A percentile compares a stretch with the other conserved stretches of the same genome.
phyloP scores from a whole-genome alignment of 306 rosid species.

The Argentina anserina region DNA sequence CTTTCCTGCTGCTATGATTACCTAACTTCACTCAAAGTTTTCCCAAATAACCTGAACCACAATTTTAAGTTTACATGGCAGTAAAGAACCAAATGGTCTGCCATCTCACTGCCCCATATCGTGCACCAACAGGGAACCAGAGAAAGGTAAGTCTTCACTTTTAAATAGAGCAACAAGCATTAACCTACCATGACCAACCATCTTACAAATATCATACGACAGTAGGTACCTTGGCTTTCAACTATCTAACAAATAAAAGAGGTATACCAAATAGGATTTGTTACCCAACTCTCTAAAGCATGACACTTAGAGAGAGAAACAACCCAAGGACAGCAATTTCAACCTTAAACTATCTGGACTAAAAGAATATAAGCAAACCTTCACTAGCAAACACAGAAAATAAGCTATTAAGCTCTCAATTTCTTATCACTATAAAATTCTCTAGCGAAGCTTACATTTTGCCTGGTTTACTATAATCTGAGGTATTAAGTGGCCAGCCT shows the following conservation, averaged over 20 bases:
- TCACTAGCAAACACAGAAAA: not conserved
- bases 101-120: not conserved
- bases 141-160: not conserved
- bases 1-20: not conserved
- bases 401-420: not conserved
- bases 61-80: not conserved
- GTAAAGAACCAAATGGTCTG: not conserved
- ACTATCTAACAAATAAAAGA: not conserved
- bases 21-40: not conserved
- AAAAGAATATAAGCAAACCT: not conserved
- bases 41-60: not conserved
- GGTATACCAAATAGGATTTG: not conserved
- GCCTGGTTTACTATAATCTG: not conserved
- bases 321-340: not conserved
- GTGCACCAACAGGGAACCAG: not conserved
- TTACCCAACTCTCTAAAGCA: not conserved
- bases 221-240: not conserved
- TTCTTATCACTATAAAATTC: not conserved
- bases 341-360: not conserved
- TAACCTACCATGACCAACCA: not conserved
- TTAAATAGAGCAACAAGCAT: not conserved
- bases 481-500: not conserved
- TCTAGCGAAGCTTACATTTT: not conserved
- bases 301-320: not conserved
- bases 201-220: not conserved